These are phyloP conservation scores for Calvatia gigantea DNA, from an alignment of 768 basidiomycete genomes.

Conservation along the genomic window DNA sequence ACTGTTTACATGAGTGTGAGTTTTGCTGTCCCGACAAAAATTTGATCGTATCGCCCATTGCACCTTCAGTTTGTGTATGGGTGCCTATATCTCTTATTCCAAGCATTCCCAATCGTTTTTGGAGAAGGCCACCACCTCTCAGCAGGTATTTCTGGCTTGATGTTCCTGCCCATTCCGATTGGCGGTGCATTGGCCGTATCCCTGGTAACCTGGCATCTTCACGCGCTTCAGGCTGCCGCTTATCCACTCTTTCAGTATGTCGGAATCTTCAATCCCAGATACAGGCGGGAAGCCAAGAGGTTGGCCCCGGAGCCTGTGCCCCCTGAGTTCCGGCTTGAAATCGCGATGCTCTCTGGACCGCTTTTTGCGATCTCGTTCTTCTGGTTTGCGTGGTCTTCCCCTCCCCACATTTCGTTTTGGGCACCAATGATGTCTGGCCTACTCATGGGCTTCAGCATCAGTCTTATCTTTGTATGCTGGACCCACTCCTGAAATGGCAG, in stretches of 20 bases:
- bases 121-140: slow-evolving; percentile 48
- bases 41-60: slow-evolving; percentile 1
- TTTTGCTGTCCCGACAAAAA: slow-evolving; percentile 10
- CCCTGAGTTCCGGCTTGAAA: slow-evolving; percentile 54
- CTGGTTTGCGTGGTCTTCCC: slow-evolving; percentile 69
- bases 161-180: slow-evolving; percentile 57
- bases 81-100: slow-evolving; percentile 57
- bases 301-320: slow-evolving; percentile 50
- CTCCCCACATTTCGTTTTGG: slow-evolving; percentile 47
- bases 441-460: slow-evolving; percentile 49
- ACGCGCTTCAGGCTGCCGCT: neutral
- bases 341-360: slow-evolving; percentile 48
- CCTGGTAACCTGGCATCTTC: slow-evolving; percentile 28
- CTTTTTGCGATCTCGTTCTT: slow-evolving; percentile 54
- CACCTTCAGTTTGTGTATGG: slow-evolving; percentile 56
- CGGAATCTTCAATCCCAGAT: slow-evolving; percentile 44
- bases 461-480: slow-evolving; percentile 49
- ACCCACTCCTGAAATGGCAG: neutral
- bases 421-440: slow-evolving; percentile 48
- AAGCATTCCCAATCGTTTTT: slow-evolving; percentile 61
- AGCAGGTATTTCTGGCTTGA: slow-evolving; percentile 52
- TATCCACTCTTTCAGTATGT: slow-evolving; percentile 33
- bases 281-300: slow-evolving; percentile 38
- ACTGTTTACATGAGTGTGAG: slow-evolving; percentile 60
- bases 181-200: slow-evolving; percentile 44